A percentile compares a stretch with the other conserved stretches of the same genome.
Evolutionary conservation across 257 asterid species (phyloP).

Genomic region (Handroanthus guayacan): DNA sequence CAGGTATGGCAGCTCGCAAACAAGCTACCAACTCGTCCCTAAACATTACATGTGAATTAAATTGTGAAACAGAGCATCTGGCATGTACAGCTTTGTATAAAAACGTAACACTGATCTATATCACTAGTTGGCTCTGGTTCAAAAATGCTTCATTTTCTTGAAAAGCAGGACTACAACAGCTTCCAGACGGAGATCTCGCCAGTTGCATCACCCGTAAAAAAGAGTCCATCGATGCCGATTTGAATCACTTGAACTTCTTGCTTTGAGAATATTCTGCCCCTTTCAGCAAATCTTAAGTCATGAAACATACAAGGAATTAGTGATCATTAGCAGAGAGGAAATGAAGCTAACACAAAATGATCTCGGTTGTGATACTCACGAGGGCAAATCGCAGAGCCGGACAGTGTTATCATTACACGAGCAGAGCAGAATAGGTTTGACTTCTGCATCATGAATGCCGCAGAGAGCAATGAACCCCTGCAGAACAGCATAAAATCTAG

Average conservation of each 20-base stretch:
- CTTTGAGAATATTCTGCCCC: constrained; percentile 58
- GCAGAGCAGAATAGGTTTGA: constrained; percentile 52
- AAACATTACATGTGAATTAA: no score
- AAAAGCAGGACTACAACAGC: background rate
- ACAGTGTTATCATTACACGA: constrained; percentile 49
- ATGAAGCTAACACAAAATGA: background rate
- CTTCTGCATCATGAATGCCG: constrained; percentile 52
- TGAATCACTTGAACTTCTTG: background rate
- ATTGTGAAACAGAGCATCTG: background rate
- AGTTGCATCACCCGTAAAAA: no score
- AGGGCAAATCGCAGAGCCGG: constrained; percentile 58
- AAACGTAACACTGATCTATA: no score
- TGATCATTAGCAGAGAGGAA: background rate
- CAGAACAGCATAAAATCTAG: background rate
- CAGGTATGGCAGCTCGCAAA: no score
- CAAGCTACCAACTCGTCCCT: no score
- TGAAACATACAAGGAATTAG: background rate
- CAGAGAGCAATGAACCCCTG: constrained; percentile 54
- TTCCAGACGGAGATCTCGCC: no score
- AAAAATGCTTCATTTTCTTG: background rate
- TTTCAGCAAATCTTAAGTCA: constrained; percentile 52
- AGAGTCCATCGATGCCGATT: no score
- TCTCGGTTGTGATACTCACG: constrained; percentile 41
- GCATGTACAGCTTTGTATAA: background rate
- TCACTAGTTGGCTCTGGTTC: no score